Percentiles rank a stretch among this genome's conserved stretches.
phyloP scores from a whole-genome alignment of 208 protist species.

The Crithidia sp. region DNA sequence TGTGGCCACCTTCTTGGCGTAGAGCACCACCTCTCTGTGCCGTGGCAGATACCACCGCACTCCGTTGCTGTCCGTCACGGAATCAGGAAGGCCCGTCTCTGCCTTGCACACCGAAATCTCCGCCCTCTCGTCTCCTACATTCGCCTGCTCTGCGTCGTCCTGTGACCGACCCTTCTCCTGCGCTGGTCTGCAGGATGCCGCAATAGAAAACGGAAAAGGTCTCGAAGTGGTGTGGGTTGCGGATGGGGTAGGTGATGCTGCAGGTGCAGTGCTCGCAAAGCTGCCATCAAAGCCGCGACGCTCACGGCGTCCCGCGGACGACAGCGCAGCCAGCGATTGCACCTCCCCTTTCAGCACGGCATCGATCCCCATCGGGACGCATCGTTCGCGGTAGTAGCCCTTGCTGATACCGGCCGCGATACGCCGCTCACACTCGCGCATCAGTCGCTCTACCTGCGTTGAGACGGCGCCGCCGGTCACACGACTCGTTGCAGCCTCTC shows the following conservation, averaged over 20 bases:
- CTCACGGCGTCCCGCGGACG: too few relatives aligned
- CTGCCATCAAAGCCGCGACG: too few relatives aligned
- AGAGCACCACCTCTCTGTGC: not conserved
- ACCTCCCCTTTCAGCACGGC: not conserved
- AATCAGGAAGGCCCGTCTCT: not conserved
- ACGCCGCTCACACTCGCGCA: conserved; percentile 19
- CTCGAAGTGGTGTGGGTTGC: too few relatives aligned
- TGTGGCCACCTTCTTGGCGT: not conserved
- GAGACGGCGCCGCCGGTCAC: conserved; percentile 19
- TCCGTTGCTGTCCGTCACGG: not conserved
- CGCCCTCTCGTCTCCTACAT: too few relatives aligned
- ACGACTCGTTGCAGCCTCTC: conserved; percentile 14
- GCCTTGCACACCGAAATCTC: too few relatives aligned
- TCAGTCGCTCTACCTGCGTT: conserved; percentile 25
- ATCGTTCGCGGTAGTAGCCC: not conserved
- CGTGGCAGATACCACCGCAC: not conserved
- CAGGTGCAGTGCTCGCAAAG: too few relatives aligned
- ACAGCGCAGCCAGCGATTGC: too few relatives aligned
- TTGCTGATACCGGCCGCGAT: not conserved
- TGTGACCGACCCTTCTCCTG: too few relatives aligned
- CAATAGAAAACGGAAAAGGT: too few relatives aligned
- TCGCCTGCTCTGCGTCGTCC: too few relatives aligned
- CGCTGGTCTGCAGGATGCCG: too few relatives aligned
- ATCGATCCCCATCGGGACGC: conserved; percentile 17
- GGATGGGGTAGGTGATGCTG: too few relatives aligned